phyloP scores from a whole-genome alignment of 1,284 basidiomycete species.

The Tilletiopsis washingtonensis region DNA sequence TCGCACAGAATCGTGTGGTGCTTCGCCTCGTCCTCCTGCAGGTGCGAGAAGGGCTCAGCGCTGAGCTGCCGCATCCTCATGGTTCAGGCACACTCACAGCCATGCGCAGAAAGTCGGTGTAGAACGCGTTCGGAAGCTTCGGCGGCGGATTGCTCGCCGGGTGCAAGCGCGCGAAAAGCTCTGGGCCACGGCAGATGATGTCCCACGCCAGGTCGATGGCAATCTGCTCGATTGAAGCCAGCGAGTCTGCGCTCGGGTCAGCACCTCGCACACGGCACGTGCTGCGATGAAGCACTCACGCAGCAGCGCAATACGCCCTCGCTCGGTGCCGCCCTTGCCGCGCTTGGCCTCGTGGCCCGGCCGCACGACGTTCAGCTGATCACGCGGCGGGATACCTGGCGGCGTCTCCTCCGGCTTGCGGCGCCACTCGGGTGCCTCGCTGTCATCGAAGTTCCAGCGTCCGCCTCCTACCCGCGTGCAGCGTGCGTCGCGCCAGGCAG shows the following conservation, averaged over 20 bases:
- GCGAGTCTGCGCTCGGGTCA: too few relatives aligned
- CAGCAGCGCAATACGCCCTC: slow-evolving; percentile 66
- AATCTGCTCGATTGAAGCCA: too few relatives aligned
- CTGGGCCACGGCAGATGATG: slow-evolving; percentile 61
- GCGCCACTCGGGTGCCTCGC: slow-evolving; percentile 14
- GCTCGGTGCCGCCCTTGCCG: slow-evolving; percentile 54
- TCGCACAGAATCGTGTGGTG: slow-evolving; percentile 52
- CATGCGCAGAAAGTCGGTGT: slow-evolving; percentile 48
- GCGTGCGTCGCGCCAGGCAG: slow-evolving; percentile 63
- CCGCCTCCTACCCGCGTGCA: slow-evolving; percentile 58
- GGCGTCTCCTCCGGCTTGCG: slow-evolving; percentile 48
- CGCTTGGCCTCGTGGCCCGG: slow-evolving; percentile 59
- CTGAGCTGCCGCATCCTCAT: too few relatives aligned
- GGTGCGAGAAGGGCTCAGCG: too few relatives aligned
- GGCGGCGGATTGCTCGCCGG: not conserved
- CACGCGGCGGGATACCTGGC: slow-evolving; percentile 62
- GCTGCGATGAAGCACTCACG: too few relatives aligned
- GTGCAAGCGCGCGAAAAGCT: slow-evolving; percentile 24
- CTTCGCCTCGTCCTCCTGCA: slow-evolving; percentile 75
- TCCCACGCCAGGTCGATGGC: slow-evolving; percentile 53
- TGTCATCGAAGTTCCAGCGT: slow-evolving; percentile 10
- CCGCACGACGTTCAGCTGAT: slow-evolving; percentile 55
- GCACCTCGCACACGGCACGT: too few relatives aligned
- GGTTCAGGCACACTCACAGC: too few relatives aligned
- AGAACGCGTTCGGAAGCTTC: slow-evolving; percentile 42